These are phyloP conservation scores for Marchantia polymorpha DNA, from an alignment of 225 moss, liverwort and hornwort species.

Conservation along the genomic window DNA sequence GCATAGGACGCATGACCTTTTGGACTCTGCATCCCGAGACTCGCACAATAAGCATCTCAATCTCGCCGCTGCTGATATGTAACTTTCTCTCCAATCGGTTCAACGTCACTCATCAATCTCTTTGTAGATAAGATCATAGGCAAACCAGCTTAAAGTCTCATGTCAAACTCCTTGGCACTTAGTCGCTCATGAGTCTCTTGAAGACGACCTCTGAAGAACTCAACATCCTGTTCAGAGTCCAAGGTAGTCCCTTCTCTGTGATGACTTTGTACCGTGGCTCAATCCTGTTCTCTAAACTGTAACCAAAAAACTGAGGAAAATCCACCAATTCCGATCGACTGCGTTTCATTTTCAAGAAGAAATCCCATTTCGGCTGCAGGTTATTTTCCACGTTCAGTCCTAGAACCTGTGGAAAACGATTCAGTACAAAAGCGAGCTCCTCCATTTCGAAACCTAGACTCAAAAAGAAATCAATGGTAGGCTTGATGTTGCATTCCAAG, in stretches of 20 bases:
- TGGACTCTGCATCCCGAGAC: no score
- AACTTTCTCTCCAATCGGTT: no score
- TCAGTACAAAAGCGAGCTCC: slow-evolving; percentile 24
- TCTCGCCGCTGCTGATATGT: no score
- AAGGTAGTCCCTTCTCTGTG: slow-evolving; percentile 2
- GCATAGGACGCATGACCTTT: no score
- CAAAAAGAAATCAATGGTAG: slow-evolving; percentile 26
- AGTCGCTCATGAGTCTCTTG: background rate
- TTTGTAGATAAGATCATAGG: background rate
- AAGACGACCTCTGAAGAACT: slow-evolving; percentile 23
- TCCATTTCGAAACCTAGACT: slow-evolving; percentile 25
- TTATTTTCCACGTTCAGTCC: slow-evolving; percentile 33
- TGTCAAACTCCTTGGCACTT: background rate
- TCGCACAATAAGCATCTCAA: no score
- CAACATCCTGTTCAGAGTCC: slow-evolving; percentile 34
- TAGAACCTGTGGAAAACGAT: slow-evolving; percentile 32
- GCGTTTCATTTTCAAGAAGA: slow-evolving; percentile 21
- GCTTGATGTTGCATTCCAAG: slow-evolving; percentile 34
- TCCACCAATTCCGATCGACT: slow-evolving; percentile 24
- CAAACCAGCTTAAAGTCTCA: background rate
- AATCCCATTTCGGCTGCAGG: slow-evolving; percentile 34
- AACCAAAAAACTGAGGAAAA: slow-evolving; percentile 40
- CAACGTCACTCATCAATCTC: no score
- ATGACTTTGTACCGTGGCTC: slow-evolving; percentile 29
- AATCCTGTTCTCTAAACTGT: slow-evolving; percentile 36